These are phyloP conservation scores for Pseudevernia furfuracea DNA, from an alignment of 495 filamentous ascomycete genomes.

Conservation along the genomic window DNA sequence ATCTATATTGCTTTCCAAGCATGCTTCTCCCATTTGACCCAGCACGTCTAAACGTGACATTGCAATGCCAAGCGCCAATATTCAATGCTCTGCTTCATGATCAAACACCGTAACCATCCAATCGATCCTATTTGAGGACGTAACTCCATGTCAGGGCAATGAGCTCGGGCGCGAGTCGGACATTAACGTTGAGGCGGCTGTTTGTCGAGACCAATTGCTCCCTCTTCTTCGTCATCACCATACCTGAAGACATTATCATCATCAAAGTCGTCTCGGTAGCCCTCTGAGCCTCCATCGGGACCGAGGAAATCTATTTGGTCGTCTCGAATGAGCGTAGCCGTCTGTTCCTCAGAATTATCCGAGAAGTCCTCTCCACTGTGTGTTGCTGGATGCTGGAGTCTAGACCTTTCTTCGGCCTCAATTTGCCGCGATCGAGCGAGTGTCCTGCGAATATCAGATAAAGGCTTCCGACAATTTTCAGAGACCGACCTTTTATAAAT, in stretches of 20 bases:
- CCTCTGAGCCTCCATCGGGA: constrained; percentile 36
- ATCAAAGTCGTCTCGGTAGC: constrained; percentile 48
- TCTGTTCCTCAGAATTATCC: constrained; percentile 39
- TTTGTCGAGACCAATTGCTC: constrained; percentile 41
- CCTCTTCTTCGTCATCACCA: constrained; percentile 37
- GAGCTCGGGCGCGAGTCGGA: not conserved
- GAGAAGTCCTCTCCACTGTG: constrained; percentile 36
- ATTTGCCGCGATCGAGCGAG: constrained; percentile 76
- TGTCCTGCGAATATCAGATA: constrained; percentile 43
- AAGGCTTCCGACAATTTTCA: not conserved
- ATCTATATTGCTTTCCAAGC: not conserved
- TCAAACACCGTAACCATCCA: not conserved
- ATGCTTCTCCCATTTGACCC: constrained; percentile 1
- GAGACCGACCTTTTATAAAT: constrained; percentile 63
- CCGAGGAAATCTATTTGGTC: constrained; percentile 43
- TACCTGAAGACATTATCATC: constrained; percentile 43
- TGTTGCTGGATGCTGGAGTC: constrained; percentile 35
- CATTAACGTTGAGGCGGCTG: constrained; percentile 27
- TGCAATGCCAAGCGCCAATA: not conserved
- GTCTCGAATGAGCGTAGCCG: constrained; percentile 40
- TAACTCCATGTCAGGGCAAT: not conserved
- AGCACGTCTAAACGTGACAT: not conserved
- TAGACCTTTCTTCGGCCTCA: constrained; percentile 68
- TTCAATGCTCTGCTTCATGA: not conserved
- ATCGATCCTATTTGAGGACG: not conserved